phyloP scores from a whole-genome alignment of 192 early-diverging fungal species.

The Globomyces pollinis-pini region DNA sequence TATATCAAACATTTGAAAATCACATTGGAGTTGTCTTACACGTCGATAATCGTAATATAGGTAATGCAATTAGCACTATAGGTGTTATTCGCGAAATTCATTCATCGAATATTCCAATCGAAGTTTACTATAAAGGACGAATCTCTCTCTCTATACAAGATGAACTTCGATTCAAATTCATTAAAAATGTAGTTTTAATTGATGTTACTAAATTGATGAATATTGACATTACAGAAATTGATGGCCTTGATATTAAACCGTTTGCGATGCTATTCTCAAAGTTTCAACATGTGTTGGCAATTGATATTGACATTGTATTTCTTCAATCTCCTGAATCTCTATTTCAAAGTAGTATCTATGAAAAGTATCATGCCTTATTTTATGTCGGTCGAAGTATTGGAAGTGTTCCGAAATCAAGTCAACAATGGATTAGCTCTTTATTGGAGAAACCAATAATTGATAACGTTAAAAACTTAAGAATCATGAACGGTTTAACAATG shows the following conservation, averaged over 20 bases:
- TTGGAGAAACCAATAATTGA: constrained; percentile 32
- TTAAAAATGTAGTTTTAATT: neutral
- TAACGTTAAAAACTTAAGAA: constrained; percentile 19
- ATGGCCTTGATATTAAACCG: constrained; percentile 51
- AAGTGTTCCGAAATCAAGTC: neutral
- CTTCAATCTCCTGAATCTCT: constrained; percentile 48
- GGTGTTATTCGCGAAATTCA: neutral
- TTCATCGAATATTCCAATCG: constrained; percentile 44
- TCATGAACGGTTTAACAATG: constrained; percentile 29
- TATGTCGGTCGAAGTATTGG: constrained; percentile 44
- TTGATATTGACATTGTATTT: constrained; percentile 65
- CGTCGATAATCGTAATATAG: neutral
- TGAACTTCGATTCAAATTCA: neutral
- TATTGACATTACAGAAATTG: neutral
- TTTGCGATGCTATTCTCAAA: constrained; percentile 55
- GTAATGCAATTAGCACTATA: neutral
- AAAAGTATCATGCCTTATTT: constrained; percentile 49
- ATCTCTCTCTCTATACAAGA: constrained; percentile 3
- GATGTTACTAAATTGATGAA: constrained; percentile 6
- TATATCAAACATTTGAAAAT: neutral
- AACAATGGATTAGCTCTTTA: neutral
- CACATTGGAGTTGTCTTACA: neutral
- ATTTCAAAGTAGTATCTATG: constrained; percentile 29
- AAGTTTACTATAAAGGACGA: constrained; percentile 44
- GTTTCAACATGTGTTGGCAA: constrained; percentile 58